Evolutionary conservation across 2,329 filamentous ascomycete genomes (phyloP).

Genomic region (Alternaria brassicicola): DNA sequence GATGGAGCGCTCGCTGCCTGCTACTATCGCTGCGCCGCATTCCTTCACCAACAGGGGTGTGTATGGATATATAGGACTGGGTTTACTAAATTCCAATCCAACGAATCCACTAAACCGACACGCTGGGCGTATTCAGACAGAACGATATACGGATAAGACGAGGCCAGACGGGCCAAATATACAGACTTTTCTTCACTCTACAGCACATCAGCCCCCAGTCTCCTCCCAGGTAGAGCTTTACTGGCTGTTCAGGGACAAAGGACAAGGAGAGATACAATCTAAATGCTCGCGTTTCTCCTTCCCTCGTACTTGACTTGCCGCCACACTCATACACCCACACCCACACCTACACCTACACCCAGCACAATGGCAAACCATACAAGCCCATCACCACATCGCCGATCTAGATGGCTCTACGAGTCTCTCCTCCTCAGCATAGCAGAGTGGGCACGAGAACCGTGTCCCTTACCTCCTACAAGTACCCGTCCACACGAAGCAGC

Average conservation of each 20-base stretch:
- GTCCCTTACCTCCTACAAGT: background rate
- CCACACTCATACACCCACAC: background rate
- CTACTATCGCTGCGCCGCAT: background rate
- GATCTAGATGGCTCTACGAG: background rate
- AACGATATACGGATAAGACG: background rate
- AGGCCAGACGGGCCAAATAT: background rate
- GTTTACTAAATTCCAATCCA: background rate
- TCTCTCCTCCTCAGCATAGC: background rate
- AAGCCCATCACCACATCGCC: background rate
- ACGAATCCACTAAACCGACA: background rate
- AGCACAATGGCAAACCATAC: background rate
- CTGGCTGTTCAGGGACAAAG: background rate
- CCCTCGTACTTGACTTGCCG: background rate
- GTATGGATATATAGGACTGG: background rate
- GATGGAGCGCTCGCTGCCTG: background rate
- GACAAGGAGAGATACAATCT: background rate
- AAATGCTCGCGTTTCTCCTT: slow-evolving; percentile 1
- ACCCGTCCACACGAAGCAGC: background rate
- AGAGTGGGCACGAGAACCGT: background rate
- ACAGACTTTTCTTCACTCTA: background rate
- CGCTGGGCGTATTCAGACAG: background rate
- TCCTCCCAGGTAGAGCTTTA: background rate
- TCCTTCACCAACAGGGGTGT: background rate
- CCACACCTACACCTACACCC: background rate
- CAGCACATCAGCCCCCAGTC: background rate